Percentiles rank a stretch among this genome's conserved stretches.
Evolutionary conservation across 2,329 filamentous ascomycete genomes (phyloP).

Genomic region (Colletotrichum cereale): DNA sequence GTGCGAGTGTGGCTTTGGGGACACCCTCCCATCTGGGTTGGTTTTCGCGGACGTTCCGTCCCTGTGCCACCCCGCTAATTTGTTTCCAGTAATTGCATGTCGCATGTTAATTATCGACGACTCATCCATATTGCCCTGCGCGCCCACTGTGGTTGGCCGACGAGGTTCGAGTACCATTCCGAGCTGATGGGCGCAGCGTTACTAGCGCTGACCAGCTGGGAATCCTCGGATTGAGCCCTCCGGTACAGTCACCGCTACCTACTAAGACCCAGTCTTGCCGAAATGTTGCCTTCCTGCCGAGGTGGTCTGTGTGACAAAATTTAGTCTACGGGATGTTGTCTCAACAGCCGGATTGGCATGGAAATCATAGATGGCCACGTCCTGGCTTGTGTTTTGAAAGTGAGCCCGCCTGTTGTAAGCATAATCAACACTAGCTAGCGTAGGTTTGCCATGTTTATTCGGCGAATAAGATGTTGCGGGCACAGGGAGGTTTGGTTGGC

Average conservation of each 20-base stretch:
- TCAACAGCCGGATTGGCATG: neutral
- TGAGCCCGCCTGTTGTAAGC: neutral
- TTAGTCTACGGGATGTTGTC: neutral
- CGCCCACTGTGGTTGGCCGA: constrained; percentile 18
- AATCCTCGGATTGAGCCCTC: constrained; percentile 6
- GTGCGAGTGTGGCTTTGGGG: constrained; percentile 10
- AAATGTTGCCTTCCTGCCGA: neutral
- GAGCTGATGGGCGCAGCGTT: constrained; percentile 16
- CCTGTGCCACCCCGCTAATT: constrained; percentile 15
- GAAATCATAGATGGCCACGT: constrained; percentile 6
- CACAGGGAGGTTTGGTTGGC: neutral
- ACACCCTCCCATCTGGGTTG: neutral
- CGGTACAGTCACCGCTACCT: neutral
- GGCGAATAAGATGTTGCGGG: neutral
- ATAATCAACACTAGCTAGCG: neutral
- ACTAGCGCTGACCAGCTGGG: constrained; percentile 32
- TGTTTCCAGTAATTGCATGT: constrained; percentile 18
- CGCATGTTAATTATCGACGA: constrained; percentile 31
- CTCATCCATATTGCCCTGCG: constrained; percentile 4
- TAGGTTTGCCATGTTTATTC: neutral
- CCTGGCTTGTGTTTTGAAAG: constrained; percentile 18
- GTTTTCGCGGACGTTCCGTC: neutral
- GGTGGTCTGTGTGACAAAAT: neutral
- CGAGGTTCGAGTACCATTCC: constrained; percentile 19
- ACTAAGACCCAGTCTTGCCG: neutral